Base-by-base conservation (phyloP, 1,139 yeast genomes). In the Nakaseomyces kungkrabaensis region DNA sequence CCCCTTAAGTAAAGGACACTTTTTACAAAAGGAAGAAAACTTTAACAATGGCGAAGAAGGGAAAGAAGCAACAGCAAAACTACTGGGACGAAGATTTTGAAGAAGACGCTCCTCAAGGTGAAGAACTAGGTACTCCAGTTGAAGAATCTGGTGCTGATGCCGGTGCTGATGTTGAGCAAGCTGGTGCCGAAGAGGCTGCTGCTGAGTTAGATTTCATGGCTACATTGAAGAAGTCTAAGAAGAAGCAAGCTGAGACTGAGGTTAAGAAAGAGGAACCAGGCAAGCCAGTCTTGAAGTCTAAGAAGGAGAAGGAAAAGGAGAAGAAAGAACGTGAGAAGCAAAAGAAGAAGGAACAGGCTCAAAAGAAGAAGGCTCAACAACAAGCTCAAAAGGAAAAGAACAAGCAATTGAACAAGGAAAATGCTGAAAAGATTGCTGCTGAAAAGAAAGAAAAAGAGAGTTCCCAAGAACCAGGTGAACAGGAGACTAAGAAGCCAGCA, bases 281-380 rank as follows among this genome's bases (percentile, higher is more conserved):
- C 47, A 89, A 80, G 41, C 86, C 94, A 47, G 78, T 81, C 57
- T 72, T 90, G 62, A 87, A 92, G 70, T 81, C 95, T 52, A 94
- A 92, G 77, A 94, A 94, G 73, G 98, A 92, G 67, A 94, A 92
- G 76, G 99, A 92, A 71, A 85, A 81, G 70, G 95, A 92, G 68
- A 92, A 90, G 85, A 94, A 92, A 71, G 99, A 92, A 72, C 86
- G 86, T 57, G 98, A 92, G 69, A 94, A 92, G 76, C 88, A 85
- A 61, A 79, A 82, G 70, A 92, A 92, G 85, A 89, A 88, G 73
- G 96, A 88, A 59, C 79, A 81, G 56, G 95, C 96, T 38, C 85
- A 84, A 51, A 84, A 81, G 70, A 90, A 89, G 78, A 90, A 88
- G 69, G 85, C 87, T 31, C 75, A 73, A 55, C 79, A 78, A 68